Evolutionary conservation across 495 filamentous ascomycete species (phyloP), one percentile per base, ranked within the genome.

Genomic region (Wilcoxina mikolae): DNA sequence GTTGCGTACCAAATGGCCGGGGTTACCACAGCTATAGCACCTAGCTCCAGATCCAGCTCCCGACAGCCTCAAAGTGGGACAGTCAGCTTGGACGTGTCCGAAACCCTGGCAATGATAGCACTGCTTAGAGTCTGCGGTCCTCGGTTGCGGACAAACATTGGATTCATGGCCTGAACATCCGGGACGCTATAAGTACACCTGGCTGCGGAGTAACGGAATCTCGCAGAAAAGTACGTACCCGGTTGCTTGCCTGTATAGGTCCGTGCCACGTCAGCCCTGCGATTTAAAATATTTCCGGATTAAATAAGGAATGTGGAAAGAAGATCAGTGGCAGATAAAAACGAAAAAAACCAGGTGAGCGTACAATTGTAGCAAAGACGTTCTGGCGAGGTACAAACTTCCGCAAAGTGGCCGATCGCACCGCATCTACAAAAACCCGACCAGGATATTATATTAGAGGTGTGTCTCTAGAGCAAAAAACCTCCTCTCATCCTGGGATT

Each of bases 31-130:
- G 72, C 84, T 85, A 71, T 99, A 96, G 82, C 93, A 99, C 52
- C 88, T 84, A 53, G 85, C 85, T 64, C 80, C 82, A 42, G 79
- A 75, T 54, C 81, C 79, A 48, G 72, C 74, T 52, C 77, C 78
- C 68, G 83, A 94, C 56, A 99, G 73, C 64, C 93, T 87, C 54
- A 96, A 77, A 49, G 93, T 99, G 57, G 93, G 93, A 78, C 93
- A 99, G 69, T 96, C 93, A 58, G 93, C 93, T 74, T 99, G 93
- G 65, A 99, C 91, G 68, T 99, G 93, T 55, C 93, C 93, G 56
- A 95, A 76, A 31, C 93, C 93, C 72, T 96, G 91, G 76, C 93
- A 99, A 74, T 96, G 91, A 69, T 99, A 99, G 80, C 93, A 99
- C 74, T 99, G 93, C 79, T 99, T 99, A 38, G 85, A 85, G 72